phyloP scores from a whole-genome alignment of 768 basidiomycete species.

The Tylopilus cervinicoccineus region DNA sequence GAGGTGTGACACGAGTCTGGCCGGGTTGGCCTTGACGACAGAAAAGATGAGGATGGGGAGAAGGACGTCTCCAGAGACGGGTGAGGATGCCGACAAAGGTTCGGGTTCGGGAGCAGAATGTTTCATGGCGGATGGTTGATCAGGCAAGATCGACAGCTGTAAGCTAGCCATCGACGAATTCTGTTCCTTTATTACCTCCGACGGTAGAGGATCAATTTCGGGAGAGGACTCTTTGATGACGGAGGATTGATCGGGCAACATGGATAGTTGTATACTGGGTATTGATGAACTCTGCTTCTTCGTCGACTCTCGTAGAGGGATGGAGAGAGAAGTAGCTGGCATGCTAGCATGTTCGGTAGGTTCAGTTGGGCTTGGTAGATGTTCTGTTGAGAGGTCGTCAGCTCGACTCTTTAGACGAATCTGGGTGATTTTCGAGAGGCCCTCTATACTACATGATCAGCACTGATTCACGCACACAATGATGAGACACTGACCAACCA shows the following conservation, averaged over 20 bases:
- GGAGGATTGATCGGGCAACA: too few relatives aligned
- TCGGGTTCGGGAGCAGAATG: constrained; percentile 9
- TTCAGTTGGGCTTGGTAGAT: neutral
- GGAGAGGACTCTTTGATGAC: too few relatives aligned
- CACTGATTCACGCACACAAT: neutral
- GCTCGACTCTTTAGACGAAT: constrained; percentile 68
- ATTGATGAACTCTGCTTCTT: too few relatives aligned
- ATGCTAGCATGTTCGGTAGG: neutral
- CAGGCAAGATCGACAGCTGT: constrained; percentile 2
- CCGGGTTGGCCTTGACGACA: constrained; percentile 90
- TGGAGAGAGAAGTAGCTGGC: constrained; percentile 1
- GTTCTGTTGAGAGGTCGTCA: neutral
- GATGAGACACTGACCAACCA: constrained; percentile 57
- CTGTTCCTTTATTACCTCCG: neutral
- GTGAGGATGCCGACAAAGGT: constrained; percentile 33
- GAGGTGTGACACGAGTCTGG: constrained; percentile 61
- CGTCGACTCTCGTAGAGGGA: too few relatives aligned
- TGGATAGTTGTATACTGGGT: too few relatives aligned
- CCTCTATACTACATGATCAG: constrained; percentile 49
- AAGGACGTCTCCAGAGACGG: constrained; percentile 83
- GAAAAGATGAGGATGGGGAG: constrained; percentile 92
- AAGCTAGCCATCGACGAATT: constrained; percentile 11
- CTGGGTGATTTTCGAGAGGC: constrained; percentile 68
- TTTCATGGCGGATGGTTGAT: neutral
- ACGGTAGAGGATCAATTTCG: too few relatives aligned